Conservation (phyloP, 345 rosid species). For the Pistacia integerrima region DNA sequence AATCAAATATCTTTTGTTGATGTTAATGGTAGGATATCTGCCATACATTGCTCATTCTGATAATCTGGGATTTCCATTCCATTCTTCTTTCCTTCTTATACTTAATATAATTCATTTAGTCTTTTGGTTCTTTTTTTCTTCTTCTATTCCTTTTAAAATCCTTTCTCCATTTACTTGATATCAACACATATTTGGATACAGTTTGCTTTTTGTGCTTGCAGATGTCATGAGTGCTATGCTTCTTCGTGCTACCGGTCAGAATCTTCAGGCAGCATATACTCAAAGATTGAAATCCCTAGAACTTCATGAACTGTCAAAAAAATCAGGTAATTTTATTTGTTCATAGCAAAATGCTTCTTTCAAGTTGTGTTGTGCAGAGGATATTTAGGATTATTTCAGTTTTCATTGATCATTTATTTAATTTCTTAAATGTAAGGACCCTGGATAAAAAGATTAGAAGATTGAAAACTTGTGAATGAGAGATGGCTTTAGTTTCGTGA, state of each 20-base stretch:
- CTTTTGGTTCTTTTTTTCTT: not conserved
- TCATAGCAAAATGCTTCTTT: not conserved
- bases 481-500: not conserved
- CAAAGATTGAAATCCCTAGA: slow-evolving; percentile 54
- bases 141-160: not conserved
- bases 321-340: slow-evolving; percentile 44
- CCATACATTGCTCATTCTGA: not conserved
- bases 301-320: slow-evolving; percentile 36
- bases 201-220: slow-evolving; percentile 82
- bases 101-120: not conserved
- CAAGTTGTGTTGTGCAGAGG: not conserved
- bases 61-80: not conserved
- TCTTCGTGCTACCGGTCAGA: slow-evolving; percentile 68
- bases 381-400: not conserved
- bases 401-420: not conserved
- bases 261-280: slow-evolving; percentile 55
- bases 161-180: slow-evolving; percentile 18
- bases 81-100: not conserved
- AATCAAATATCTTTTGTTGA: not conserved
- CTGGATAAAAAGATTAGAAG: not conserved
- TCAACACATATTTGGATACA: slow-evolving; percentile 61
- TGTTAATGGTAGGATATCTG: not conserved
- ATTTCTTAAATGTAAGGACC: not conserved
- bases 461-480: not conserved
- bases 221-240: slow-evolving; percentile 83